Percentiles rank a stretch among this genome's conserved stretches.
Conservation (phyloP, 306 rosid genomes). For the Cucurbita argyrosperma region DNA sequence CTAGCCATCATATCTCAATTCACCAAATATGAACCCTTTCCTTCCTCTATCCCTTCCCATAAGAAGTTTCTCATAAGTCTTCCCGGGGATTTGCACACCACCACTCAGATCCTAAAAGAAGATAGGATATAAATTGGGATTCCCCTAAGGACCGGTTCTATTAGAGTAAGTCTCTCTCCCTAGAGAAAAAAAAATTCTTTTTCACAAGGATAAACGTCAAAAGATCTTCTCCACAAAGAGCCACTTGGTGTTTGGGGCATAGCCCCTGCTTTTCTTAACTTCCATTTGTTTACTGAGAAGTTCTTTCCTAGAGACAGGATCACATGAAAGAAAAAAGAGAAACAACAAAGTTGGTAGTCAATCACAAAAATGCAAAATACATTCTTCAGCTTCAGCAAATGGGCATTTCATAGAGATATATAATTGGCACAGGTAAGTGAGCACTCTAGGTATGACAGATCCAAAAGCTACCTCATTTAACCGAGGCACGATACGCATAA, state of each 20-base stretch:
- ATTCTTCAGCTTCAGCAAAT: not conserved
- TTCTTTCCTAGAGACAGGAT: not conserved
- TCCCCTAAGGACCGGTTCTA: no score
- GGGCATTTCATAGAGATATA: not conserved
- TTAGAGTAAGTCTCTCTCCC: no score
- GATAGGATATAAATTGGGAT: no score
- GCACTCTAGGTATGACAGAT: not conserved
- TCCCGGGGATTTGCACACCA: no score
- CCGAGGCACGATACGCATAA: slow-evolving; percentile 87
- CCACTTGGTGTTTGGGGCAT: not conserved
- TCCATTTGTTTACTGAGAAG: not conserved
- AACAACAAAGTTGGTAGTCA: not conserved
- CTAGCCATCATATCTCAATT: no score
- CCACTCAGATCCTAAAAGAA: no score
- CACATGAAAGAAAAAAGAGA: not conserved
- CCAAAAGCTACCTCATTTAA: slow-evolving; percentile 62
- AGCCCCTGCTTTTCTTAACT: not conserved
- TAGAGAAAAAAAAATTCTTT: no score
- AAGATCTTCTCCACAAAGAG: no score
- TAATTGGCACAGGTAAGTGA: not conserved
- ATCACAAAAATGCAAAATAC: not conserved
- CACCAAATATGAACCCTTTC: no score
- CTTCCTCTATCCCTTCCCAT: no score
- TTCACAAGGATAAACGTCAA: no score
- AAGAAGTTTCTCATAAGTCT: no score